Evolutionary conservation across 164 flowering plant species (phyloP), one percentile per base, ranked within the genome.

Genomic region (Macadamia tetraphylla): DNA sequence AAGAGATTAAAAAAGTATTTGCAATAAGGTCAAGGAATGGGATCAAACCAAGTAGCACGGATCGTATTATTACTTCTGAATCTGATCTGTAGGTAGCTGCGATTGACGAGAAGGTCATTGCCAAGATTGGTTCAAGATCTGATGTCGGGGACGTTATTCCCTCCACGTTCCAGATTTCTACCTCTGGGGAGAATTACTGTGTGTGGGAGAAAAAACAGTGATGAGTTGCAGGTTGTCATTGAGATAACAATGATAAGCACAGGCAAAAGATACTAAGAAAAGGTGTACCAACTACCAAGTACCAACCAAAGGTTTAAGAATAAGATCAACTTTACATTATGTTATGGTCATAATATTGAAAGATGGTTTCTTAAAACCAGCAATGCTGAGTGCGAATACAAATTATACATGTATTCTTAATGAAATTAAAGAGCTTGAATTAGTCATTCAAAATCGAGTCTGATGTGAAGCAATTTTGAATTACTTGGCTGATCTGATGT

Each of bases 81-180:
- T 30, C 81, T 3, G 87, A 86, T 71, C 75, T 86, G 6, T 92
- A 90, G 63, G 63, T 92, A 35, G 97, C 96, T 1, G 73, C 63
- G 6, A 76, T 88, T 3, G 89, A 83, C 55, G 83, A 80, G 58
- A 86, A 81, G 63, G 58, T 88, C 3, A 78, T 87, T 0, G 71
- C 78, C 67, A 92, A 90, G 74, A 84, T 88, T 56, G 96, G 96
- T 17, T 73, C 94, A 14, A 84, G 75, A 70, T 18, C 30, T 51
- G 90, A 86, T 63, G 73, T 86, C n/a, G 91, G 92, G 43, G 76
- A 77, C 63, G 82, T 86, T 29, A 65, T 90, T 40, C 96, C 96
- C 10, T 42, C 83, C 43, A 65, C 72, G 30, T 85, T 71, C 78
- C 64, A 78, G 32, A 55, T 92, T 71, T 82, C 83, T 52, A 66